A percentile compares a stretch with the other conserved stretches of the same genome.
These are phyloP conservation scores for Aegilops tauschii DNA, from an alignment of 176 grass and related monocot genomes.

Conservation along the genomic window DNA sequence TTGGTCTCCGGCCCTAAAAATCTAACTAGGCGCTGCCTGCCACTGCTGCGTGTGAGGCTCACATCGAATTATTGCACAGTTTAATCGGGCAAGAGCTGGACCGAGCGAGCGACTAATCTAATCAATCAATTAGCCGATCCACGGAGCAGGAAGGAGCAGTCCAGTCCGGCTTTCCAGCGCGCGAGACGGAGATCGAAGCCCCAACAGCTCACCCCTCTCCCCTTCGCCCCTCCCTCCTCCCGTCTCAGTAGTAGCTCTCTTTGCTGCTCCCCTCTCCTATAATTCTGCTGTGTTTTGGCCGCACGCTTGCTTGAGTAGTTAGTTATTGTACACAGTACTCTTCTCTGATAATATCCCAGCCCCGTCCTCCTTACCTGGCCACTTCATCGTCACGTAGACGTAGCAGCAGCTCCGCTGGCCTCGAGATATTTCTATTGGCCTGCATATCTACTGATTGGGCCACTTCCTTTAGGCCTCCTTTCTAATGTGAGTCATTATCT, in stretches of 20 bases:
- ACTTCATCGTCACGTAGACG: background rate
- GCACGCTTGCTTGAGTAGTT: background rate
- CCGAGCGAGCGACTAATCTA: background rate
- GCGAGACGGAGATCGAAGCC: background rate
- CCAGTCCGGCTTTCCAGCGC: background rate
- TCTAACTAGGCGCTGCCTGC: background rate
- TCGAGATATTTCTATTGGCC: background rate
- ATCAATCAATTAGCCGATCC: constrained; percentile 3
- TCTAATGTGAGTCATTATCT: background rate
- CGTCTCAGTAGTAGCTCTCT: background rate
- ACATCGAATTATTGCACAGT: constrained; percentile 19
- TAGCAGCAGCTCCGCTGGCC: background rate
- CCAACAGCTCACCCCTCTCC: constrained; percentile 42
- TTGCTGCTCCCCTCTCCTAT: background rate
- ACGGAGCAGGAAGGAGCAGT: no score
- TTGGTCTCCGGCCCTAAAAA: constrained; percentile 3
- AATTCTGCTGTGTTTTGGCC: constrained; percentile 1
- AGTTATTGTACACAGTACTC: no score
- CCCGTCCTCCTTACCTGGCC: constrained; percentile 17
- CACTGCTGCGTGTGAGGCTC: background rate
- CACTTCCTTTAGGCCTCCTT: background rate
- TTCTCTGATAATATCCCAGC: background rate
- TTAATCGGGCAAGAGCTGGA: background rate
- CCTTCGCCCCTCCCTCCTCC: background rate
- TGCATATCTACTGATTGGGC: background rate